Evolutionary conservation across 257 asterid species (phyloP).

Genomic region (Solanum corneliomulleri): DNA sequence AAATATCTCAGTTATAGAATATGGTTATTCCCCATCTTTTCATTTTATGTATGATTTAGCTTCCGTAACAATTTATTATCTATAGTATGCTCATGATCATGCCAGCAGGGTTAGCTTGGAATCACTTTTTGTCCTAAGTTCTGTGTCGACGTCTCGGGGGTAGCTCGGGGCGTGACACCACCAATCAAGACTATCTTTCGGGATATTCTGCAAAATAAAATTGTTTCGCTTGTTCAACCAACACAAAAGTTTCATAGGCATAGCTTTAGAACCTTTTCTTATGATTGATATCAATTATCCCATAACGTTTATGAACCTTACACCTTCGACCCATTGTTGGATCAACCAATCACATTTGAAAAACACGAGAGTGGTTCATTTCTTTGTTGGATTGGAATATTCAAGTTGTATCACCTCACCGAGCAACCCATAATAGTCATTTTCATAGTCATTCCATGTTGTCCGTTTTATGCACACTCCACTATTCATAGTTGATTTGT

Average conservation of each 20-base stretch:
- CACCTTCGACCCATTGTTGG: not conserved
- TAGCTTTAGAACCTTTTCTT: not conserved
- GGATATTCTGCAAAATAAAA: not conserved
- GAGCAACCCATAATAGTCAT: not conserved
- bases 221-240: not conserved
- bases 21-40: too few relatives aligned
- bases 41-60: too few relatives aligned
- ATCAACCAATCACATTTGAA: not conserved
- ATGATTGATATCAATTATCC: not conserved
- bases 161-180: not conserved
- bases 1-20: too few relatives aligned
- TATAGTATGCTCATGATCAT: too few relatives aligned
- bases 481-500: not conserved
- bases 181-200: not conserved
- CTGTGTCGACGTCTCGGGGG: too few relatives aligned
- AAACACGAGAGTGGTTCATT: not conserved
- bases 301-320: not conserved
- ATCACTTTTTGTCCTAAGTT: too few relatives aligned
- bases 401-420: not conserved
- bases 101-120: too few relatives aligned
- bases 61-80: too few relatives aligned
- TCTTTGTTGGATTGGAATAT: not conserved
- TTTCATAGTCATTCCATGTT: not conserved
- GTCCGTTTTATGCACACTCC: not conserved
- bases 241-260: not conserved